Evolutionary conservation across 352 stramenopile species (phyloP).

Genomic region (Paralagenidium karlingii): DNA sequence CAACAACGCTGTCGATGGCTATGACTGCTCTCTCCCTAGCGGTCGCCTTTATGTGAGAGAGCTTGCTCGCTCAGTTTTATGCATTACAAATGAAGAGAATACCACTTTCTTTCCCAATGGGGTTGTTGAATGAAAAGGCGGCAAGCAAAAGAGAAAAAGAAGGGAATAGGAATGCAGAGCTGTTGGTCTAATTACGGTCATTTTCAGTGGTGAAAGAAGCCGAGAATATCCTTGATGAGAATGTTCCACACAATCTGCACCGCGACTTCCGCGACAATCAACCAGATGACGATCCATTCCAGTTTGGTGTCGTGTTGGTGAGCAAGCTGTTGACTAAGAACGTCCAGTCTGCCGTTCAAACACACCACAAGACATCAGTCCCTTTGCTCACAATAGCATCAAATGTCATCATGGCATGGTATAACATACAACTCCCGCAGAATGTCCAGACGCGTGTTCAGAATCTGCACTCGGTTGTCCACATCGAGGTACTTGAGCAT

Average conservation of each 20-base stretch:
- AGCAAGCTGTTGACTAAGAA: slow-evolving; percentile 86
- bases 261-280: slow-evolving; percentile 86
- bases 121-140: too few relatives aligned
- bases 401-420: not conserved
- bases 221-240: slow-evolving; percentile 80
- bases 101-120: too few relatives aligned
- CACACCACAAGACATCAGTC: not conserved
- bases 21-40: too few relatives aligned
- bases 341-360: slow-evolving; percentile 57
- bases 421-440: slow-evolving; percentile 79
- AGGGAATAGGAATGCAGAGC: too few relatives aligned
- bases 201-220: slow-evolving; percentile 69
- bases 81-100: too few relatives aligned
- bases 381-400: not conserved
- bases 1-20: too few relatives aligned
- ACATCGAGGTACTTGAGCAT: slow-evolving; percentile 90
- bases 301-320: slow-evolving; percentile 83
- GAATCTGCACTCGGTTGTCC: slow-evolving; percentile 83
- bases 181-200: too few relatives aligned
- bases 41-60: too few relatives aligned
- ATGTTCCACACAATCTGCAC: slow-evolving; percentile 85
- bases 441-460: slow-evolving; percentile 91
- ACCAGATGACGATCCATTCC: slow-evolving; percentile 91
- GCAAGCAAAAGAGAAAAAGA: too few relatives aligned
- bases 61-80: too few relatives aligned